phyloP scores from a whole-genome alignment of 169 alveolate species.

The Babesia divergens region DNA sequence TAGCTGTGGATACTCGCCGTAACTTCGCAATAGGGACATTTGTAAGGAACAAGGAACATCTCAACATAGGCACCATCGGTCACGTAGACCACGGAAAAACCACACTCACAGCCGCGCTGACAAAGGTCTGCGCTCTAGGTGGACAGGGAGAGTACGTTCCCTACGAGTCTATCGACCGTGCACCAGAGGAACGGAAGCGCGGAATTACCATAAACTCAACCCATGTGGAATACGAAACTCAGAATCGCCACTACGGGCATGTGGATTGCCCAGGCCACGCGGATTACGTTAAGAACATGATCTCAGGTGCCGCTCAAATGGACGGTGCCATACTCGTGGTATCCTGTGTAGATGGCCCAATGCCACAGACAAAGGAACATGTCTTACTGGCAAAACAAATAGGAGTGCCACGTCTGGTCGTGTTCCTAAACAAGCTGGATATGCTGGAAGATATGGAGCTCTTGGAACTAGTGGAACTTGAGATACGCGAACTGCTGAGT shows the following conservation, averaged over 20 bases:
- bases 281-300: conserved; percentile 95
- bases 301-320: conserved; percentile 94
- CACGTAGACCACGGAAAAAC: conserved; percentile 97
- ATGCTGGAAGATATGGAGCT: conserved; percentile 89
- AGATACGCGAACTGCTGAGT: conserved; percentile 86
- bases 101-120: conserved; percentile 93
- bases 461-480: conserved; percentile 93
- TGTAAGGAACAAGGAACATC: conserved; percentile 89
- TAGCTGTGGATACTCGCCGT: neutral
- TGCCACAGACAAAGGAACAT: conserved; percentile 93
- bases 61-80: conserved; percentile 95
- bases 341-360: conserved; percentile 94
- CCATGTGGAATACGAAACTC: conserved; percentile 86
- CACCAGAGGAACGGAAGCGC: conserved; percentile 94
- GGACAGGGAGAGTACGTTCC: conserved; percentile 71
- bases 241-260: conserved; percentile 91
- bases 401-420: conserved; percentile 88
- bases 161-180: conserved; percentile 82
- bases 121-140: conserved; percentile 77
- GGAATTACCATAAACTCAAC: conserved; percentile 93
- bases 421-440: conserved; percentile 90
- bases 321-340: conserved; percentile 94
- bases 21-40: conserved; percentile 78
- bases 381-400: conserved; percentile 87
- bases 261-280: conserved; percentile 98